phyloP scores from a whole-genome alignment of 2,329 filamentous ascomycete species.

The Chaetomium sp. region DNA sequence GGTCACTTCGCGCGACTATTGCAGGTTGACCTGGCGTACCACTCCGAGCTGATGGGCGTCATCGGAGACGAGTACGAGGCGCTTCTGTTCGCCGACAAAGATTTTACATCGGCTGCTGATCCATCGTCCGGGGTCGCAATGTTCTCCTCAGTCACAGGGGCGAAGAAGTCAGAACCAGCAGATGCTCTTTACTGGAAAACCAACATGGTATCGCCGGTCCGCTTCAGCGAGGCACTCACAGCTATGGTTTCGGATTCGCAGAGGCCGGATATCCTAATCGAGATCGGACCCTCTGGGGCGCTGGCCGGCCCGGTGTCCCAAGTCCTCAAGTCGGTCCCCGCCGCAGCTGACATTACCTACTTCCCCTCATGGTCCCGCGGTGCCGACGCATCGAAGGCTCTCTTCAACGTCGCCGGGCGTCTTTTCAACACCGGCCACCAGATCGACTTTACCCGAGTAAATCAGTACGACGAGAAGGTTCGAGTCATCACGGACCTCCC shows the following conservation, averaged over 20 bases:
- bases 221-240: slow-evolving; percentile 32
- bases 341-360: too few species aligned
- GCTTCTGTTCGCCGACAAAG: slow-evolving; percentile 18
- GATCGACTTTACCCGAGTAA: too few species aligned
- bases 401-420: too few species aligned
- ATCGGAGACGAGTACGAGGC: slow-evolving; percentile 28
- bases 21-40: slow-evolving; percentile 40
- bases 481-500: too few species aligned
- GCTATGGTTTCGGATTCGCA: slow-evolving; percentile 23
- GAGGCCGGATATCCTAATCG: slow-evolving; percentile 32
- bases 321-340: slow-evolving; percentile 15
- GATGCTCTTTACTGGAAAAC: slow-evolving; percentile 36
- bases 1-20: slow-evolving; percentile 38
- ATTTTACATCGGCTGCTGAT: too few species aligned
- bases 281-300: slow-evolving; percentile 25
- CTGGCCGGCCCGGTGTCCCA: slow-evolving; percentile 31
- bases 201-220: slow-evolving; percentile 38
- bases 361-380: too few species aligned
- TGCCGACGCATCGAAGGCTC: too few species aligned
- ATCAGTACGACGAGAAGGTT: too few species aligned
- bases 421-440: too few species aligned
- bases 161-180: too few species aligned
- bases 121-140: too few species aligned
- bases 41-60: slow-evolving; percentile 38
- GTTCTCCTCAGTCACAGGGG: too few species aligned